These are phyloP conservation scores for Suillus ampliporus DNA, from an alignment of 768 basidiomycete genomes.

Conservation along the genomic window DNA sequence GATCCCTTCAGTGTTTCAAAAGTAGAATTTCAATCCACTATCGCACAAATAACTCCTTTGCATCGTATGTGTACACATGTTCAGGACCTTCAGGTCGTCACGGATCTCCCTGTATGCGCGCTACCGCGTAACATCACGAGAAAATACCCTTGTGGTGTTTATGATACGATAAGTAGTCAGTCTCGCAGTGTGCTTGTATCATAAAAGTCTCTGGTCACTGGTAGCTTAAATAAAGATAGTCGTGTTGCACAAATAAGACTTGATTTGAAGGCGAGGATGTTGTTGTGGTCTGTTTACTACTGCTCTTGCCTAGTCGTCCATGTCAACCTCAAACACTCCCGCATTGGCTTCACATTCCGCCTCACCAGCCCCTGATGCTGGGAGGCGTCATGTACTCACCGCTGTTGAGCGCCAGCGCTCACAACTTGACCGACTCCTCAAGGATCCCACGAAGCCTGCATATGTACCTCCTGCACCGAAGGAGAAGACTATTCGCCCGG, in stretches of 20 bases:
- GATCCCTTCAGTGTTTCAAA: background rate
- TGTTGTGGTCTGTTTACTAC: constrained; percentile 29
- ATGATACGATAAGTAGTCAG: background rate
- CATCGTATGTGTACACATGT: background rate
- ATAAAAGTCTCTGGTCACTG: background rate
- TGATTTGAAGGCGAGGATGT: background rate
- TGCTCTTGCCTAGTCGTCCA: constrained; percentile 21
- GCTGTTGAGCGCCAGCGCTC: constrained; percentile 57
- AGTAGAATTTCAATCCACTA: background rate
- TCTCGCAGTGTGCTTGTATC: background rate
- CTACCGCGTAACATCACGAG: too few species aligned
- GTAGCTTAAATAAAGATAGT: background rate
- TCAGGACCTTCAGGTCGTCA: background rate
- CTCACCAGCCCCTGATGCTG: constrained; percentile 35
- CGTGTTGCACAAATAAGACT: background rate
- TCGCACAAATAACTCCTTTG: background rate
- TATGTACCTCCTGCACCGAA: constrained; percentile 81
- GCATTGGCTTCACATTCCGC: constrained; percentile 34
- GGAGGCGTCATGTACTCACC: constrained; percentile 51
- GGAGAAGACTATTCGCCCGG: constrained; percentile 79
- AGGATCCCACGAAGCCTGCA: constrained; percentile 85
- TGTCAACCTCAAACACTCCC: constrained; percentile 38
- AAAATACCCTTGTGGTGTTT: background rate
- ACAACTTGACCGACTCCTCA: constrained; percentile 88
- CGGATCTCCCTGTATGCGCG: background rate